These are phyloP conservation scores for Paralagenidium karlingii DNA, from an alignment of 352 stramenopile genomes.

Conservation along the genomic window DNA sequence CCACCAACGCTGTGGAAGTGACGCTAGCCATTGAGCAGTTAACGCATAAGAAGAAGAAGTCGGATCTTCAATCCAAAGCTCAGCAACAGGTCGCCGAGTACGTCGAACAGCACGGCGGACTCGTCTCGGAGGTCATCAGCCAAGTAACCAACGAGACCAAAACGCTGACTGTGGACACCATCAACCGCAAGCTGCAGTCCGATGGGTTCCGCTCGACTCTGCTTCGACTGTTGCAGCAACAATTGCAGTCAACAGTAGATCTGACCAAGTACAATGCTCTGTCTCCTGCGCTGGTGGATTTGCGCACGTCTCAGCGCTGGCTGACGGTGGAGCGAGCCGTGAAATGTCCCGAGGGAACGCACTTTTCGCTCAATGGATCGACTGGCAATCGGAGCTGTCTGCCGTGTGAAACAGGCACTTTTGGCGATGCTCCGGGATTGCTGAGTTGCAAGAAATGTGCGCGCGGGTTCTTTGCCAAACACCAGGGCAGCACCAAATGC, in stretches of 20 bases:
- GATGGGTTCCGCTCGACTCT: constrained; percentile 1
- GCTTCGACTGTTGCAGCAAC: constrained; percentile 2
- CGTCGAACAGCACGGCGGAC: no score
- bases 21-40: no score
- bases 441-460: constrained; percentile 24
- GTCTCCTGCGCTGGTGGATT: background rate
- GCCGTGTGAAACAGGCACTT: constrained; percentile 22
- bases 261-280: background rate
- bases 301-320: constrained; percentile 3
- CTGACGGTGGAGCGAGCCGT: constrained; percentile 3
- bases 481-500: constrained; percentile 23
- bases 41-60: no score
- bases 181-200: no score
- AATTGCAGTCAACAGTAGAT: background rate
- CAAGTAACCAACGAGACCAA: no score
- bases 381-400: constrained; percentile 3
- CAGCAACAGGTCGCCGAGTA: no score
- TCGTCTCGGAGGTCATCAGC: no score
- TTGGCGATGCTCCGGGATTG: constrained; percentile 11
- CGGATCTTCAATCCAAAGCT: no score
- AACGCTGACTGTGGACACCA: no score
- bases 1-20: no score
- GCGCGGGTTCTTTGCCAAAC: constrained; percentile 16
- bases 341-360: constrained; percentile 7
- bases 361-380: constrained; percentile 1